Evolutionary conservation across 352 stramenopile genomes (phyloP).

Genomic region (Globisporangium perplexum): DNA sequence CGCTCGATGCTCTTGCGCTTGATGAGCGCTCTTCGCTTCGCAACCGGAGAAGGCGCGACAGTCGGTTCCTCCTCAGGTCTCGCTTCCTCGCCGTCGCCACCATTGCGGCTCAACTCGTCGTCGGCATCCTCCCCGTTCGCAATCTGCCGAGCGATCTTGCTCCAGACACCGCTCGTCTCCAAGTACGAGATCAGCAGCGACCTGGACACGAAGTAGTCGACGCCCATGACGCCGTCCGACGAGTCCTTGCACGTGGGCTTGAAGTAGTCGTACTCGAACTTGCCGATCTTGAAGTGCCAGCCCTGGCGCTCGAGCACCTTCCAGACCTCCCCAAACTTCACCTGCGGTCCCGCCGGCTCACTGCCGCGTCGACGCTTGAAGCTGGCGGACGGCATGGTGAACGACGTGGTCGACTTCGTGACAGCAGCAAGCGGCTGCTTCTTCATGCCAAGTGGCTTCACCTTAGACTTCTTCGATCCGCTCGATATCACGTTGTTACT

Average conservation of each 20-base stretch:
- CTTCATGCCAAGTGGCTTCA: not conserved
- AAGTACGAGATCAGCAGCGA: constrained; percentile 42
- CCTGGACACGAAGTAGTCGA: constrained; percentile 53
- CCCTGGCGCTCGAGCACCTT: constrained; percentile 32
- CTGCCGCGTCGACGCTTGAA: not conserved
- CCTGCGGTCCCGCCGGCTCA: constrained; percentile 7
- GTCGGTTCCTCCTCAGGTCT: not conserved
- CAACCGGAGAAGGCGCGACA: not conserved
- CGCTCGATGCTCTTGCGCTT: constrained; percentile 13
- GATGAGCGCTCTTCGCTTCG: constrained; percentile 3
- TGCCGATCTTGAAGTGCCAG: constrained; percentile 37
- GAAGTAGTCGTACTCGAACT: constrained; percentile 69
- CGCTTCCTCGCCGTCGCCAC: not conserved
- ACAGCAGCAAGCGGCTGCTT: not conserved
- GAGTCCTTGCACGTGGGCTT: constrained; percentile 36
- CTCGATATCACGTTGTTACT: constrained; percentile 7
- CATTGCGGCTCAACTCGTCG: not conserved
- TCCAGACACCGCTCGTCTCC: constrained; percentile 43
- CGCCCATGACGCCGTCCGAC: constrained; percentile 23
- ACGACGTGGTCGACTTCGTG: not conserved
- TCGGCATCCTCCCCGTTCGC: constrained; percentile 27
- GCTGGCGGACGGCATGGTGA: not conserved
- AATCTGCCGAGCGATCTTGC: constrained; percentile 33
- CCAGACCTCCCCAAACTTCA: constrained; percentile 70
- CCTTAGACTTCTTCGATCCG: not conserved